Conservation (phyloP, 106 monocot genomes). For the Dactylorhiza incarnata region DNA sequence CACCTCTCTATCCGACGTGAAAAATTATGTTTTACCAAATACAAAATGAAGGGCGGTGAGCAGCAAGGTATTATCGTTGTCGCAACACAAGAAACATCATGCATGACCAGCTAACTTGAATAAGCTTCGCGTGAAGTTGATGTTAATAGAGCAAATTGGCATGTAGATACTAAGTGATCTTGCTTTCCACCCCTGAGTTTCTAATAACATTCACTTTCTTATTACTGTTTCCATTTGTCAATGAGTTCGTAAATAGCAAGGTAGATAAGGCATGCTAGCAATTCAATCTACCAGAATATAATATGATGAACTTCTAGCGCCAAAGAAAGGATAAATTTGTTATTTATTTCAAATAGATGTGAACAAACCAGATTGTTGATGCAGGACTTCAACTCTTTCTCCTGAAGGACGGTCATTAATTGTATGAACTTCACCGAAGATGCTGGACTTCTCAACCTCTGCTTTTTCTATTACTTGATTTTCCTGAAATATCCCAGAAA, state of each 20-base stretch:
- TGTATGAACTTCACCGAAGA: conserved; percentile 9
- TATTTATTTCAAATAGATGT: not conserved
- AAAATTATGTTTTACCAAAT: too few species aligned
- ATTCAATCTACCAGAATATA: too few species aligned
- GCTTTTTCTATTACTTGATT: conserved; percentile 17
- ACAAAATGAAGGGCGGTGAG: too few species aligned
- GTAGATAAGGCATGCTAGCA: not conserved
- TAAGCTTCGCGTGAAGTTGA: not conserved
- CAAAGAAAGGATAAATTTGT: not conserved
- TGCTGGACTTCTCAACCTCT: conserved; percentile 15
- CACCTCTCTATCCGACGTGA: too few species aligned
- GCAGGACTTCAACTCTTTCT: conserved; percentile 23
- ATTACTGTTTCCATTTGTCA: not conserved
- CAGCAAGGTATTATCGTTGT: not conserved
- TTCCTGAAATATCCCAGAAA: conserved; percentile 29
- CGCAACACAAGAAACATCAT: not conserved
- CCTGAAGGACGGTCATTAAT: conserved; percentile 18
- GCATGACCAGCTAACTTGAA: not conserved
- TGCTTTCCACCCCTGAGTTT: not conserved
- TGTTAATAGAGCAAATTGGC: not conserved
- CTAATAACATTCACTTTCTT: not conserved
- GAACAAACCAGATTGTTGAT: conserved; percentile 29
- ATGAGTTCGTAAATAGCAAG: not conserved
- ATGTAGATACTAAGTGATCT: not conserved
- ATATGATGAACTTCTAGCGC: not conserved